Percentiles rank a stretch among this genome's conserved stretches.
These are phyloP conservation scores for Pseudopyricularia cyperi DNA, from an alignment of 2,329 filamentous ascomycete species.

Conservation along the genomic window DNA sequence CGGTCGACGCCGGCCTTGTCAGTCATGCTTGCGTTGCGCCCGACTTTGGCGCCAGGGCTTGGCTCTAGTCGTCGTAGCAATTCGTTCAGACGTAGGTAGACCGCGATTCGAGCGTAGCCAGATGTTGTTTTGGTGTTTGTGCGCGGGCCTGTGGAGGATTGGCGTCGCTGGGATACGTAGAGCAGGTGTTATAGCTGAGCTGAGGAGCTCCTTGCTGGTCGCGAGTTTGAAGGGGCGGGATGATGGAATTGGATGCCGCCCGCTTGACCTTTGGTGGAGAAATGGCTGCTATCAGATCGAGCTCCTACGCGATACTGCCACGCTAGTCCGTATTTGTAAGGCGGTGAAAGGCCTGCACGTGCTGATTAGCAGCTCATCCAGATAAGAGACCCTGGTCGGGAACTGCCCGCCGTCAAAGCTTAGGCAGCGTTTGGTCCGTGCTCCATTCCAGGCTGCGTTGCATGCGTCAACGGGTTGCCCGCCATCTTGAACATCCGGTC, in stretches of 20 bases:
- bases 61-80: background rate
- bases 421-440: background rate
- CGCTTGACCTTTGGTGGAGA: background rate
- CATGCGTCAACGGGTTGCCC: constrained; percentile 2
- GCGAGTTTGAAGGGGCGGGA: background rate
- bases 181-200: background rate
- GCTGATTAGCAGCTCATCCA: background rate
- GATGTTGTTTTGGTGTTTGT: background rate
- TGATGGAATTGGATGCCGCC: background rate
- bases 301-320: background rate
- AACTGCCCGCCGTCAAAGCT: background rate
- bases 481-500: background rate
- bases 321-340: background rate
- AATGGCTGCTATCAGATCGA: background rate
- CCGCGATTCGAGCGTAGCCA: too few relatives aligned
- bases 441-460: constrained; percentile 3
- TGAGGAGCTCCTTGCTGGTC: background rate
- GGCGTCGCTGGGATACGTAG: background rate
- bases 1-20: constrained; percentile 1
- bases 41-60: background rate
- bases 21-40: background rate
- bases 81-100: background rate
- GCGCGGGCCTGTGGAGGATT: background rate
- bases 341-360: background rate
- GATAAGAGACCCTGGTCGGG: background rate